Evolutionary conservation across 75 land plant species (phyloP).

Genomic region (Cunninghamia lanceolata): DNA sequence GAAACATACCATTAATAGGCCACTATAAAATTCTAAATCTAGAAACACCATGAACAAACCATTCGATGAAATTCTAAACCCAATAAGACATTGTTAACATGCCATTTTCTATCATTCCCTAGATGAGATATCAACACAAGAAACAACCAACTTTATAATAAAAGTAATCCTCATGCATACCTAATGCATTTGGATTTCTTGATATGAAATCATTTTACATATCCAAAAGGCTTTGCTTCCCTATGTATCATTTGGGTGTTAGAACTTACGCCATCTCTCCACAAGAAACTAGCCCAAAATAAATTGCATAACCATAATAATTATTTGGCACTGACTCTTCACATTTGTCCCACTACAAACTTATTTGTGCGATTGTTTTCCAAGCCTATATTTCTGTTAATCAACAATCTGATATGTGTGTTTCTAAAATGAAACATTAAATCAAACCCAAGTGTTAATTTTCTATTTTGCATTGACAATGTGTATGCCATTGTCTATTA

Average conservation of each 20-base stretch:
- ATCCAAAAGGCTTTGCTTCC: neutral
- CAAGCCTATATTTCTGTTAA: too few relatives aligned
- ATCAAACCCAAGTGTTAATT: too few relatives aligned
- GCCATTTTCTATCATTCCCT: neutral
- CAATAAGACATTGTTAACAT: too few relatives aligned
- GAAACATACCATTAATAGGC: neutral
- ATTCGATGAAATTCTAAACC: too few relatives aligned
- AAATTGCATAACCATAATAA: neutral
- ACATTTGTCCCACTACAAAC: too few relatives aligned
- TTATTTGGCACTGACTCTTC: neutral
- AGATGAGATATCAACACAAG: neutral
- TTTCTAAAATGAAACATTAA: too few relatives aligned
- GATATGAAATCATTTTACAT: neutral
- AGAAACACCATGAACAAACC: too few relatives aligned
- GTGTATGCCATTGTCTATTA: too few relatives aligned
- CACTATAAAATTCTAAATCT: too few relatives aligned
- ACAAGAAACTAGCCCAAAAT: neutral
- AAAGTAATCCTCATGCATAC: neutral
- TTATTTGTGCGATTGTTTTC: too few relatives aligned
- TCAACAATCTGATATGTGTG: too few relatives aligned
- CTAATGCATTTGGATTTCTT: neutral
- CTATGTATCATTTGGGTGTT: neutral
- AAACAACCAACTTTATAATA: neutral
- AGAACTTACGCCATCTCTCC: neutral
- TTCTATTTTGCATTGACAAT: too few relatives aligned